Evolutionary conservation across 163 green algal genomes (phyloP), one percentile per base, ranked within the genome.

Genomic region (Volvox carteri): DNA sequence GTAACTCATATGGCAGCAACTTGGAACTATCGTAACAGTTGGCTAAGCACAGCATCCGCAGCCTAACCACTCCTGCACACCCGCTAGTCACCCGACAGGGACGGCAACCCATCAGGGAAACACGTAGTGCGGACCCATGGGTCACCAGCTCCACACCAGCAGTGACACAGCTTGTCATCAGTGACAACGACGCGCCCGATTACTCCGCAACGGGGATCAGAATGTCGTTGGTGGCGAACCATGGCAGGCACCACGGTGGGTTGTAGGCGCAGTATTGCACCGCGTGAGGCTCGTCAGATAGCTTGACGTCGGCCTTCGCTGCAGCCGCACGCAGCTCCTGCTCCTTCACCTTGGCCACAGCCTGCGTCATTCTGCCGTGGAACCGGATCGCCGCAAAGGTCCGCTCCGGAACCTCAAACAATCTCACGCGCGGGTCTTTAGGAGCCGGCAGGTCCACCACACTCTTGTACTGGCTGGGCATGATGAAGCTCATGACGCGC

Each of bases 181-280:
- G n/a, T n/a, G n/a, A n/a, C n/a, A n/a, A n/a, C n/a, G n/a, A n/a
- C n/a, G n/a, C n/a, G n/a, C n/a, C n/a, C n/a, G n/a, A 74, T 39
- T 41, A 78, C 72, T 89, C 84, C 12, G 58, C 52, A 25, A 84
- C 72, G 21, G 86, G 86, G 5, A 91, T 91, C 8, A 91, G 52
- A 6, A 91, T 78, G 62, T 91, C 86, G 52, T 91, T 91, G 67
- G 86, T 91, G 16, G 33, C 25, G 4, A 91, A 7, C 77, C 77
- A 91, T 4, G 78, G 78, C 73, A 91, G 86, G 86, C 77, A 88
- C 86, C 86, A 91, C n/a, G 86, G 86, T 33, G 86, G 86, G 76
- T 91, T 91, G 67, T 84, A 91, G 7, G n/a, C 28, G 44, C 76
- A 67, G 76, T 73, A 90, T 37, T 86, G 46, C 25, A 90, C 85